Percentiles rank a stretch among this genome's conserved stretches.
Evolutionary conservation across 208 protist species (phyloP).

Genomic region (Lotmaria passim): DNA sequence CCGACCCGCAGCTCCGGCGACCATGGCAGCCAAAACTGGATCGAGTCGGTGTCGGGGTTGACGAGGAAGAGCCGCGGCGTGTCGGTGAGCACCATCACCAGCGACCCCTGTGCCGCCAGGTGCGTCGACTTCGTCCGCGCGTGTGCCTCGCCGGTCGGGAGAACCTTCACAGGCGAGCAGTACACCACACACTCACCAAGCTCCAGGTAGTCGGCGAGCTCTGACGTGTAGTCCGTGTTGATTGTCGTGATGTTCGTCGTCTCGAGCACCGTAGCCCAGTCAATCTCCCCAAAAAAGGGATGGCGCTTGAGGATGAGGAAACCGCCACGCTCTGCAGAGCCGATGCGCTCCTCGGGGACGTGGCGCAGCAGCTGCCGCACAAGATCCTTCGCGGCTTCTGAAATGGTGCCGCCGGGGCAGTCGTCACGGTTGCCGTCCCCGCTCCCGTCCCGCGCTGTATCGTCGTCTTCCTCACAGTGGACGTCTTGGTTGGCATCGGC

Average conservation of each 20-base stretch:
- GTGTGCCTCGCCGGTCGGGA: slow-evolving; percentile 3
- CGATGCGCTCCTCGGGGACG: slow-evolving; percentile 73
- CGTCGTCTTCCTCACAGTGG: background rate
- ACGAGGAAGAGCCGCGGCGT: slow-evolving; percentile 69
- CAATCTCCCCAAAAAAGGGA: slow-evolving; percentile 81
- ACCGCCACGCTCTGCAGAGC: slow-evolving; percentile 64
- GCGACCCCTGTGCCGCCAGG: slow-evolving; percentile 1
- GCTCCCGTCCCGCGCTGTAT: background rate
- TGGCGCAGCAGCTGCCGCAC: slow-evolving; percentile 76
- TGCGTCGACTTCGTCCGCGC: background rate
- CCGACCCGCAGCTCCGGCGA: slow-evolving; percentile 38
- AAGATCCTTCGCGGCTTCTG: slow-evolving; percentile 65
- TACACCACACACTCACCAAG: slow-evolving; percentile 58
- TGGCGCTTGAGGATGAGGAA: slow-evolving; percentile 84
- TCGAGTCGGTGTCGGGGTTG: slow-evolving; percentile 26
- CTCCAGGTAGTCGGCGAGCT: slow-evolving; percentile 49
- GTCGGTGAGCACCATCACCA: slow-evolving; percentile 73
- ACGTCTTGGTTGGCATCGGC: background rate
- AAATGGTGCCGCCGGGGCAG: slow-evolving; percentile 35
- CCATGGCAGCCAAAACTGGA: slow-evolving; percentile 47
- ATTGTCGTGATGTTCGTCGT: slow-evolving; percentile 50
- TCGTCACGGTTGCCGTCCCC: background rate
- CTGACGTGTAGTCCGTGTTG: slow-evolving; percentile 47
- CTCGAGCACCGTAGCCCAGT: slow-evolving; percentile 60
- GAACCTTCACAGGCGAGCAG: slow-evolving; percentile 47